Evolutionary conservation across 192 early-diverging fungal species (phyloP), one percentile per base, ranked within the genome.

Genomic region (Backusella morwellensis): DNA sequence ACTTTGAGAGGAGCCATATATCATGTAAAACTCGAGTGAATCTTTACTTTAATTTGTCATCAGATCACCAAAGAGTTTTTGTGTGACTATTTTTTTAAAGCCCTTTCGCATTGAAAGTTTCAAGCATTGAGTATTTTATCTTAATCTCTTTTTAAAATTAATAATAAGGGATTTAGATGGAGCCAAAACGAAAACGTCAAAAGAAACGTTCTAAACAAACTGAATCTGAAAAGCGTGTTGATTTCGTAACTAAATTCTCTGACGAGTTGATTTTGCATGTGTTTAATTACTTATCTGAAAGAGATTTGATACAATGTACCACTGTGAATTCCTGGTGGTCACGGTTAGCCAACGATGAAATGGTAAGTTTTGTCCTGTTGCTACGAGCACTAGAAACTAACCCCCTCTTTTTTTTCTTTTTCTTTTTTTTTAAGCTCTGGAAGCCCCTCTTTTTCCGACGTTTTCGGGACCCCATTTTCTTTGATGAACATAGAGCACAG

Each of bases 221-320:
- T 29, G 26, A 23, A 63, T 63, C 56, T 63, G 56, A 56, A 38
- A 50, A 34, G 19, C 23, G 21, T 17, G 36, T 73, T 21, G 77
- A 78, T 47, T 78, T 78, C 44, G 54, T 38, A 35, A 47, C 23
- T 41, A 36, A 32, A 17, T 75, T 87, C 15, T 88, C 87, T n/a
- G 82, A 88, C 23, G 87, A 88, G 72, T 17, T 88, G 6, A 70
- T 84, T 15, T 63, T 88, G 1, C 77, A 83, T 69, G 77, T 88
- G 23, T 82, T 88, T 59, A 59, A 72, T 21, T 82, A 84, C 63
- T 68, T 88, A 8, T 69, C 75, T 19, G 79, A 83, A 36, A 69
- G 66, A 41, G 85, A 87, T 66, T 76, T 88, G 11, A 80, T 75
- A 50, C 76, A 71, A 17, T 80, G 81, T 63, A 70, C 79, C 9